phyloP scores from a whole-genome alignment of 2,329 filamentous ascomycete species.

The Pseudocercospora musae region DNA sequence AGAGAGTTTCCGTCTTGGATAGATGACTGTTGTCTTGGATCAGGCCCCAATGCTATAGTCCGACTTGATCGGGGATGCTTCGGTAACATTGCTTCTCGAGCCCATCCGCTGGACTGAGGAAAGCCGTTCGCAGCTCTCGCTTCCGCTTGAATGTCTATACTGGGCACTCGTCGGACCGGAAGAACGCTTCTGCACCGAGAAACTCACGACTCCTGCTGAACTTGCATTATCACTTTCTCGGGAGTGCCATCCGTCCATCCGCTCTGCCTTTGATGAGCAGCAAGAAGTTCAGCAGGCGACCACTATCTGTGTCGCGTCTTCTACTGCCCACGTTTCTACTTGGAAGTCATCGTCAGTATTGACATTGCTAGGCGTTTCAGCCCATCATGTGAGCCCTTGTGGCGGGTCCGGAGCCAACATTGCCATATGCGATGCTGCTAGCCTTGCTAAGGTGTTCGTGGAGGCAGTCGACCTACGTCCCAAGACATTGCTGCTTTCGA shows the following conservation, averaged over 20 bases:
- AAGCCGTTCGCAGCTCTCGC: constrained; percentile 12
- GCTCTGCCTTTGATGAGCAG: constrained; percentile 20
- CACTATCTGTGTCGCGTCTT: constrained; percentile 35
- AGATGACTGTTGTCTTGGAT: constrained; percentile 23
- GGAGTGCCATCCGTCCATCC: constrained; percentile 23
- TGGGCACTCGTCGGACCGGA: constrained; percentile 25
- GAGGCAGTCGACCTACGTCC: constrained; percentile 28
- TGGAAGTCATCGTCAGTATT: constrained; percentile 36
- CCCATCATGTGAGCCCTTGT: constrained; percentile 47
- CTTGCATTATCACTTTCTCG: constrained; percentile 19
- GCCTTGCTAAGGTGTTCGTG: constrained; percentile 40
- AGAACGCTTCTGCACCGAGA: constrained; percentile 18
- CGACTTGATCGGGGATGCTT: constrained; percentile 22
- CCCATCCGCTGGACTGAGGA: constrained; percentile 22
- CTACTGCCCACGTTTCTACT: constrained; percentile 32
- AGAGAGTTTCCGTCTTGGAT: constrained; percentile 18
- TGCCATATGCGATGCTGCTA: constrained; percentile 42
- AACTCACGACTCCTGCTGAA: constrained; percentile 13
- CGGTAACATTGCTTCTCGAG: constrained; percentile 22
- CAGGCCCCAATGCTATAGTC: constrained; percentile 22
- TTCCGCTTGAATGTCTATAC: constrained; percentile 24
- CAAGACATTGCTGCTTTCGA: constrained; percentile 37
- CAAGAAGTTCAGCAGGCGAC: constrained; percentile 31
- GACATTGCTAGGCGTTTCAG: constrained; percentile 46
- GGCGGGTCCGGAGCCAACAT: constrained; percentile 48